Evolutionary conservation across 345 rosid species (phyloP).

Genomic region (Brassica nigra): DNA sequence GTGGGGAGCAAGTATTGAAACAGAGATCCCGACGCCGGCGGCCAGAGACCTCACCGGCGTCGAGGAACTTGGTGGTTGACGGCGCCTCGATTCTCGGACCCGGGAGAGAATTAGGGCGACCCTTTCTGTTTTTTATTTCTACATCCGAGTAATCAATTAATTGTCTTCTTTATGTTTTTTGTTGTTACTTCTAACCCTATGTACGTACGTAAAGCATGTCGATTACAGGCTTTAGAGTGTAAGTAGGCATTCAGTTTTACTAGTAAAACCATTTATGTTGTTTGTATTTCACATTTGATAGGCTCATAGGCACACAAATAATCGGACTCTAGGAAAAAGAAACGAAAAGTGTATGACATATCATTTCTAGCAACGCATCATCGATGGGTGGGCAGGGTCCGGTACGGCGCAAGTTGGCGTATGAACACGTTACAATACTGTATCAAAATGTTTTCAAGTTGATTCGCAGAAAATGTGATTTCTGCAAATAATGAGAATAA

Average conservation of each 20-base stretch:
- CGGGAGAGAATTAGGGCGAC: too few relatives aligned
- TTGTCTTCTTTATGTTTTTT: background rate
- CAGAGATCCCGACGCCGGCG: too few relatives aligned
- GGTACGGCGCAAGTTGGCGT: background rate
- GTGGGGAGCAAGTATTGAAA: too few relatives aligned
- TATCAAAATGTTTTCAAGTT: background rate
- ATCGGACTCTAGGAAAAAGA: background rate
- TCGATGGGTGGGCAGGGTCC: background rate
- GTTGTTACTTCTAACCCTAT: background rate
- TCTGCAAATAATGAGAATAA: background rate
- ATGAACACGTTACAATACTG: background rate
- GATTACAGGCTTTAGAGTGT: background rate
- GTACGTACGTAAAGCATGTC: background rate
- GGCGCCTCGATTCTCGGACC: too few relatives aligned
- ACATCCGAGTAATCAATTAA: background rate
- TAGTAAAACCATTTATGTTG: background rate
- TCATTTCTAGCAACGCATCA: background rate
- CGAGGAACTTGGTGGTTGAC: too few relatives aligned
- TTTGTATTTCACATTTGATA: background rate
- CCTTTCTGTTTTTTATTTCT: too few relatives aligned
- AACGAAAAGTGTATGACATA: background rate
- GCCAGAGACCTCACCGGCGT: too few relatives aligned
- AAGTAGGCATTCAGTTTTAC: background rate
- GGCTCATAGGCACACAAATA: background rate
- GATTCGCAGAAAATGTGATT: background rate